phyloP scores from a whole-genome alignment of 805 yeast species.

The Pichia ethanolica region DNA sequence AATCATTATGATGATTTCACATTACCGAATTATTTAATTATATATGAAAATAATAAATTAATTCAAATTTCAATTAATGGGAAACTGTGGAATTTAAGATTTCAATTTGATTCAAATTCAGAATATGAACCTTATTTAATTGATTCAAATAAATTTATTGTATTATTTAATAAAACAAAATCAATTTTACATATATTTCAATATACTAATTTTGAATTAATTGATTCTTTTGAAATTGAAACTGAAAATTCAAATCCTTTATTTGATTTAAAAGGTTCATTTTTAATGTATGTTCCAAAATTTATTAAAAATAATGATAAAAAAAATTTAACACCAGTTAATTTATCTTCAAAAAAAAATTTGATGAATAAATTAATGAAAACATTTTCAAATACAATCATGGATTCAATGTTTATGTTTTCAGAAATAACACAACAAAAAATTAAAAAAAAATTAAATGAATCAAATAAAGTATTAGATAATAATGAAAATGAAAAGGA shows the following conservation, averaged over 20 bases:
- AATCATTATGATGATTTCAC: no score
- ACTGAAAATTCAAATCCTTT: conserved; percentile 33
- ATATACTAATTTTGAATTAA: background rate
- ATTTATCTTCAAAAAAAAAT: conserved; percentile 40
- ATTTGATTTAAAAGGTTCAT: conserved; percentile 41
- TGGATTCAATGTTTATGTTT: conserved; percentile 33
- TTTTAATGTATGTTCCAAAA: conserved; percentile 34
- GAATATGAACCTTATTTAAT: conserved; percentile 10
- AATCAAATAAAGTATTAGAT: background rate
- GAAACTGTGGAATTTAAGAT: background rate
- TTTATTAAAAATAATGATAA: conserved; percentile 8
- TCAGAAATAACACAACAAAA: conserved; percentile 43
- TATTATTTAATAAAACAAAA: conserved; percentile 12
- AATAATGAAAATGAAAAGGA: background rate
- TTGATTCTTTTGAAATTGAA: conserved; percentile 11
- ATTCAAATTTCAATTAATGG: no score
- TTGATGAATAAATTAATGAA: conserved; percentile 41
- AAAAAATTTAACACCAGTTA: conserved; percentile 35
- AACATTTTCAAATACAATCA: conserved; percentile 42
- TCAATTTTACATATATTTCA: conserved; percentile 14
- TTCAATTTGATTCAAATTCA: background rate
- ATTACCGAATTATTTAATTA: no score
- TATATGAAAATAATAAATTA: no score
- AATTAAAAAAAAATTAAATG: conserved; percentile 30
- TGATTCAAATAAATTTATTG: conserved; percentile 12